Conservation (phyloP, 176 grass and related monocot species). For the Aegilops umbellulata region DNA sequence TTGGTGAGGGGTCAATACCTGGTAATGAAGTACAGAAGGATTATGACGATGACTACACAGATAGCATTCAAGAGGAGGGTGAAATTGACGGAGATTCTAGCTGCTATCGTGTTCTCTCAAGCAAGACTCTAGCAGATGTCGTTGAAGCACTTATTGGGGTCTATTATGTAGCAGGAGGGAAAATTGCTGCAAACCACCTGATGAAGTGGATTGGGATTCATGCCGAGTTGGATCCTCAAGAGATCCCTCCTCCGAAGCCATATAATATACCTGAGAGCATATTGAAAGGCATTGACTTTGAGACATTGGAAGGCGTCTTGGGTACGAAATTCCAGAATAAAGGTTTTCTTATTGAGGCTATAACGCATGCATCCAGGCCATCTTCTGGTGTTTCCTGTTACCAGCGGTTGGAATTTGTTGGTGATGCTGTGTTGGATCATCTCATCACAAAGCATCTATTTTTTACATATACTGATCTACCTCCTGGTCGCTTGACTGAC, state of each 20-base stretch:
- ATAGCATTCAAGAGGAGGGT: conserved; percentile 82
- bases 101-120: conserved; percentile 94
- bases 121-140: conserved; percentile 96
- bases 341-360: conserved; percentile 85
- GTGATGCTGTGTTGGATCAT: conserved; percentile 98
- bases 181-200: conserved; percentile 91
- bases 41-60: conserved; percentile 53
- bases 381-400: conserved; percentile 98
- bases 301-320: conserved; percentile 69
- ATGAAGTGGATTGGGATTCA: conserved; percentile 98
- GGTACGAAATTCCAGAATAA: conserved; percentile 68
- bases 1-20: conserved; percentile 51
- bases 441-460: conserved; percentile 87
- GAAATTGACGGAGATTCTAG: conserved; percentile 96
- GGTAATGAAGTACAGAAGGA: conserved; percentile 35
- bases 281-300: conserved; percentile 82
- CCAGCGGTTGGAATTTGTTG: conserved; percentile 96
- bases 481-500: conserved; percentile 91
- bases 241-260: conserved; percentile 67
- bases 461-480: conserved; percentile 93
- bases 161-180: conserved; percentile 91
- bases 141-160: conserved; percentile 96
- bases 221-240: conserved; percentile 73
- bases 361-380: conserved; percentile 93
- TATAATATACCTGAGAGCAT: conserved; percentile 89